Evolutionary conservation across 352 stramenopile species (phyloP).

Genomic region (Peronospora tabacina): DNA sequence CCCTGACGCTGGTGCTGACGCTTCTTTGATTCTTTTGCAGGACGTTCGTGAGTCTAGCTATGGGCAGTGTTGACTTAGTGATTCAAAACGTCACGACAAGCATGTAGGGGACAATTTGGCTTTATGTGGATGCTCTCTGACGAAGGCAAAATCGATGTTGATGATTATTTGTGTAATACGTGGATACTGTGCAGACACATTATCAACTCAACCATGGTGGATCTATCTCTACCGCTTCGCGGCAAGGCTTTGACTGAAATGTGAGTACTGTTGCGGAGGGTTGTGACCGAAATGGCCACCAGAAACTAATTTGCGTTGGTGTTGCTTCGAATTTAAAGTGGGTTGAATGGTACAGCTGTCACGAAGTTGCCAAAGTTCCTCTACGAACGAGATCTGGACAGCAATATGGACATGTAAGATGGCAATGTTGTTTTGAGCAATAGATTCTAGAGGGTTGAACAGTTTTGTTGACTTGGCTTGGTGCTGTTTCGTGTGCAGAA

Average conservation of each 20-base stretch:
- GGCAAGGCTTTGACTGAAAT: constrained; percentile 1
- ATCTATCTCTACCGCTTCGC: constrained; percentile 2
- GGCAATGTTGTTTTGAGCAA: not conserved
- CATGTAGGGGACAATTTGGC: not conserved
- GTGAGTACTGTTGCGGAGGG: not conserved
- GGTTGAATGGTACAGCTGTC: constrained; percentile 4
- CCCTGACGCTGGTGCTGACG: not conserved
- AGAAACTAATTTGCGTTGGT: not conserved
- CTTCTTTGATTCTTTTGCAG: not conserved
- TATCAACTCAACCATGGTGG: not conserved
- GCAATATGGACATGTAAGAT: constrained; percentile 4
- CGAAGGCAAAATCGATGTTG: not conserved
- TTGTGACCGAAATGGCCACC: not conserved
- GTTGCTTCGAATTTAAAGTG: not conserved
- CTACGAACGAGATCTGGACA: constrained; percentile 3
- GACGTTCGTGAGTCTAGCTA: not conserved
- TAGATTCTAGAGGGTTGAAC: not conserved
- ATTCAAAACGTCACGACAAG: constrained; percentile 1
- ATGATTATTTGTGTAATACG: not conserved
- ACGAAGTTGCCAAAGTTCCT: constrained; percentile 2
- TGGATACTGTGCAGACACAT: constrained; percentile 3
- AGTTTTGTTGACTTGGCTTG: not conserved
- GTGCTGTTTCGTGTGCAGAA: constrained; percentile 1
- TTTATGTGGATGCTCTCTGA: not conserved
- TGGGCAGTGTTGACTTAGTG: constrained; percentile 2